These are phyloP conservation scores for Warburgia ugandensis DNA, from an alignment of 164 flowering plant genomes.

Conservation along the genomic window DNA sequence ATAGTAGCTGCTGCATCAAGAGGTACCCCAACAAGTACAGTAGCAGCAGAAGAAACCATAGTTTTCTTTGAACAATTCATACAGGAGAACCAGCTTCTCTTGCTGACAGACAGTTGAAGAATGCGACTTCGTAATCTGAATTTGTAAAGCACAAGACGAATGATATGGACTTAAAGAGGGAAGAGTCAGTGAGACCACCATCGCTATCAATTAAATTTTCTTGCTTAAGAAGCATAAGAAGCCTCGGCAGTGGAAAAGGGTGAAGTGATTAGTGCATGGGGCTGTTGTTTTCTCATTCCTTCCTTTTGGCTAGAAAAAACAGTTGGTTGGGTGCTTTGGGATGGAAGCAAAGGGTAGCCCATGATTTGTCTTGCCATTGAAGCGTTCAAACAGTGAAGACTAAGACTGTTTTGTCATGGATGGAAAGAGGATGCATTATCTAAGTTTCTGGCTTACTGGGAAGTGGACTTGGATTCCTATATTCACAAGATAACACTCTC, in stretches of 20 bases:
- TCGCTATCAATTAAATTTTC: constrained; percentile 27
- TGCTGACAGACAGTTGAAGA: not conserved
- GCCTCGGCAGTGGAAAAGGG: constrained; percentile 12
- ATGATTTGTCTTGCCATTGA: constrained; percentile 53
- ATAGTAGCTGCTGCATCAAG: constrained; percentile 36
- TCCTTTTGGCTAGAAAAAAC: constrained; percentile 21
- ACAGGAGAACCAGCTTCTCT: too few relatives aligned
- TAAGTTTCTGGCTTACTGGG: too few relatives aligned
- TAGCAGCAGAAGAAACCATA: constrained; percentile 43
- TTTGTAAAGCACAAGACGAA: constrained; percentile 20
- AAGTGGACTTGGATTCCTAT: too few relatives aligned
- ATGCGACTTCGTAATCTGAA: too few relatives aligned
- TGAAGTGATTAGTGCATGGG: constrained; percentile 13
- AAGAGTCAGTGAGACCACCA: constrained; percentile 25
- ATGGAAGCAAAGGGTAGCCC: constrained; percentile 69
- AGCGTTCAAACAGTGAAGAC: too few relatives aligned
- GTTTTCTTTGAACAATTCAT: too few relatives aligned
- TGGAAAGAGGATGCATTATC: too few relatives aligned
- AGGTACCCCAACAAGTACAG: constrained; percentile 55
- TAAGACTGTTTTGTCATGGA: too few relatives aligned
- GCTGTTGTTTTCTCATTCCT: too few relatives aligned
- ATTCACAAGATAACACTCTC: too few relatives aligned
- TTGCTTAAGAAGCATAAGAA: constrained; percentile 53
- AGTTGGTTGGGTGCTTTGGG: constrained; percentile 63
- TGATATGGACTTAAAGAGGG: too few relatives aligned